These are phyloP conservation scores for Xylaria cubensis DNA, from an alignment of 495 filamentous ascomycete genomes.

Conservation along the genomic window DNA sequence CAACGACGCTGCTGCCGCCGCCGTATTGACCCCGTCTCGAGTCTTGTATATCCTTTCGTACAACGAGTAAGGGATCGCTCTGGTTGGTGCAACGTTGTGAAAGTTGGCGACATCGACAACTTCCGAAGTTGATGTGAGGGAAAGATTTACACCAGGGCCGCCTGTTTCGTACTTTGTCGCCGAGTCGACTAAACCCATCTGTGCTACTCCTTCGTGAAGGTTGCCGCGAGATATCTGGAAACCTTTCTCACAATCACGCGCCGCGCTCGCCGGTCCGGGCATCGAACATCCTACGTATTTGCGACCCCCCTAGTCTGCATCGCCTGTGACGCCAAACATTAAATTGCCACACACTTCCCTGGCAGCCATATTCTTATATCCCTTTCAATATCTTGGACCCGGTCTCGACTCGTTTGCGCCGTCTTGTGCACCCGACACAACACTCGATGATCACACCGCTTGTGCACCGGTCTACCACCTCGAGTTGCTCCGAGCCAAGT, in stretches of 20 bases:
- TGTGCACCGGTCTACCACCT: conserved; percentile 29
- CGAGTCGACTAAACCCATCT: conserved; percentile 8
- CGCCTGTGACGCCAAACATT: background rate
- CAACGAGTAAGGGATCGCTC: background rate
- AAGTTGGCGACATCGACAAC: background rate
- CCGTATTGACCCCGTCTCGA: background rate
- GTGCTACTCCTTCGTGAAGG: background rate
- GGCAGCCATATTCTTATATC: background rate
- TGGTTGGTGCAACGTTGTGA: background rate
- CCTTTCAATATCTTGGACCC: background rate
- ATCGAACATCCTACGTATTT: conserved; percentile 5
- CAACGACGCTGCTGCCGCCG: conserved; percentile 2
- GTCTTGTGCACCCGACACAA: conserved; percentile 25
- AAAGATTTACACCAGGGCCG: conserved; percentile 12
- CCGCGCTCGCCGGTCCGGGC: conserved; percentile 13
- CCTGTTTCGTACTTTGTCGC: conserved; percentile 11
- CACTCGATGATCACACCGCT: conserved; percentile 20
- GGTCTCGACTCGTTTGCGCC: conserved; percentile 2
- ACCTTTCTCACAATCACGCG: background rate
- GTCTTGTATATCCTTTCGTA: background rate
- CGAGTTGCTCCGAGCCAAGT: conserved; percentile 32
- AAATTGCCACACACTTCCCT: conserved; percentile 5
- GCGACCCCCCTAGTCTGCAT: background rate
- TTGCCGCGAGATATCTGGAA: background rate
- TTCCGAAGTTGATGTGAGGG: background rate